Percentiles rank a stretch among this genome's conserved stretches.
phyloP scores from a whole-genome alignment of 2,329 filamentous ascomycete species.

The Fusarium tuaranense region DNA sequence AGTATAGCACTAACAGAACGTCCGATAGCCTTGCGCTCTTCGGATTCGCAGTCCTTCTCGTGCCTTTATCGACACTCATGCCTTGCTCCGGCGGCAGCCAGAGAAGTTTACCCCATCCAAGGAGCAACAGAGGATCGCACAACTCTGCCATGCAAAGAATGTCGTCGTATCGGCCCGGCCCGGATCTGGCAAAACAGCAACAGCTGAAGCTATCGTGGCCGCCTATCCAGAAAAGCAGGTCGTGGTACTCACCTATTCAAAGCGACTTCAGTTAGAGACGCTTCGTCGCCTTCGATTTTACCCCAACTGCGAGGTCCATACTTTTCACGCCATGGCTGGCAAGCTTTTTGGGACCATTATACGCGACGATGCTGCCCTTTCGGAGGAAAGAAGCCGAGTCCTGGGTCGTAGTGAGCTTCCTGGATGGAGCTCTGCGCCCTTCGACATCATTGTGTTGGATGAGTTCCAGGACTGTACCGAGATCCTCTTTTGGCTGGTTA shows the following conservation, averaged over 20 bases:
- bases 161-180: constrained; percentile 49
- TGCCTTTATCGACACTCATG: background rate
- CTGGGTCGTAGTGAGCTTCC: constrained; percentile 21
- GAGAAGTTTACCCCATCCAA: constrained; percentile 34
- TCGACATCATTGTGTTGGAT: constrained; percentile 48
- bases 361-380: no score
- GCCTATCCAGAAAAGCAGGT: no score
- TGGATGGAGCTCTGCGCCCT: constrained; percentile 36
- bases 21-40: background rate
- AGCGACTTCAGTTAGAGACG: constrained; percentile 43
- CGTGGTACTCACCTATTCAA: constrained; percentile 44
- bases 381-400: no score
- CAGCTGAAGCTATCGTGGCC: constrained; percentile 45
- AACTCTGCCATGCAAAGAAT: constrained; percentile 40
- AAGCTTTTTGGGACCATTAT: constrained; percentile 24
- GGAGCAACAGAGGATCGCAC: constrained; percentile 42
- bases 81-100: background rate
- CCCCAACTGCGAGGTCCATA: constrained; percentile 35
- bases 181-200: constrained; percentile 49
- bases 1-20: background rate
- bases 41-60: background rate
- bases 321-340: constrained; percentile 44
- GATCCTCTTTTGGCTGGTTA: constrained; percentile 42
- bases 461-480: constrained; percentile 49
- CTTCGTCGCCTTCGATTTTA: constrained; percentile 35